Evolutionary conservation across 78 protist genomes (phyloP).

Genomic region (Dictyostelium capitatum): DNA sequence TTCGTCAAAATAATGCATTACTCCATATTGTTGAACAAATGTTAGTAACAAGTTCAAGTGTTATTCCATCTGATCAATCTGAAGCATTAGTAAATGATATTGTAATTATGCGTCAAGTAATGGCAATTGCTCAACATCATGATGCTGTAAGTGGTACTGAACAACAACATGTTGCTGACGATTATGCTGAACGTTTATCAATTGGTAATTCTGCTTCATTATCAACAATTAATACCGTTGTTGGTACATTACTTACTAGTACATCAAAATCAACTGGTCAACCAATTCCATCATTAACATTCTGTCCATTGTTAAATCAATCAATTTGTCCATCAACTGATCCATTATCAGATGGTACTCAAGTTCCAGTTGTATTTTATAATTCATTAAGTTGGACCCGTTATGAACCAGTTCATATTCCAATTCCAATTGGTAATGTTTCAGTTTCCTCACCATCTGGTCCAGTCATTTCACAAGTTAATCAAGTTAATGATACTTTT

Average conservation of each 20-base stretch:
- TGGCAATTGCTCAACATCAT: slow-evolving; percentile 92
- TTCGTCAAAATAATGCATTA: slow-evolving; percentile 41
- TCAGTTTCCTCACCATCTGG: background rate
- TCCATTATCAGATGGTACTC: background rate
- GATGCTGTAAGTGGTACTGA: slow-evolving; percentile 95
- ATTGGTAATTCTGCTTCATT: slow-evolving; percentile 57
- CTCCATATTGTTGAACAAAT: slow-evolving; percentile 78
- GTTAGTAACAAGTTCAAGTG: slow-evolving; percentile 19
- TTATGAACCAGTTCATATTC: slow-evolving; percentile 21
- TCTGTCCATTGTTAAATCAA: slow-evolving; percentile 66
- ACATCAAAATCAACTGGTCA: background rate
- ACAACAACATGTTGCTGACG: slow-evolving; percentile 88
- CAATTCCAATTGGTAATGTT: slow-evolving; percentile 47
- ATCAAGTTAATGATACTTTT: background rate
- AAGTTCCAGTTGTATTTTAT: slow-evolving; percentile 51
- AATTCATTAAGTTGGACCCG: slow-evolving; percentile 35
- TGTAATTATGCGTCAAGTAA: slow-evolving; percentile 50
- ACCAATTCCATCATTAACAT: background rate
- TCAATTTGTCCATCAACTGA: slow-evolving; percentile 36
- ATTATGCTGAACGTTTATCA: slow-evolving; percentile 88
- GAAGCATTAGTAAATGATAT: background rate
- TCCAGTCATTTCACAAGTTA: background rate
- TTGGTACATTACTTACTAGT: slow-evolving; percentile 9
- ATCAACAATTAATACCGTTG: background rate
- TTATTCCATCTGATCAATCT: background rate